Base-by-base conservation (phyloP, 371 early-diverging fungal species). In the Thermomucor indicae-seudaticae region DNA sequence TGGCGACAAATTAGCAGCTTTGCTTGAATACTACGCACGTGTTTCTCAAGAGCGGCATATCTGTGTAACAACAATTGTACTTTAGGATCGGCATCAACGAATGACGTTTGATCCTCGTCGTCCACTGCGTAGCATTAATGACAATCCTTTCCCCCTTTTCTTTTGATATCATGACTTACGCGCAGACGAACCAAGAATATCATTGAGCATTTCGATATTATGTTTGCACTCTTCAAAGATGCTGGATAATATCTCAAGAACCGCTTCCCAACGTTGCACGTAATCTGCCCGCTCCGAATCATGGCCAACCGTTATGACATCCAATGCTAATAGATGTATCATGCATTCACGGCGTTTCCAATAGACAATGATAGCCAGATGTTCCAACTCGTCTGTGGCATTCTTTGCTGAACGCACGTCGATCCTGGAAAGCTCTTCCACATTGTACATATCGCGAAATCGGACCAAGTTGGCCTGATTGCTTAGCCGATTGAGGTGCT, bases 401-500 rank as follows among this genome's bases (percentile, higher is more conserved):
- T 52, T 57, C 23, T 64, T 58, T 3, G 64, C 60, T 14, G 67
- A 43, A 22, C 49, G 40, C 12, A 47, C 8, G 22, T 45, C 35
- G 43, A 16, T 3, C 49, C 30, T 50, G 42, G 32, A 39, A 29
- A 14, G 44, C 49, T 8, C 41, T 6, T 64, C 55, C 10, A 62
- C 39, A 42, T 61, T 67, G 53, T 72, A 75, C 76, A 75, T 70
- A 19, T 65, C 70, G 34, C 62, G 52, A 1, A 75, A 55, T 19
- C 60, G 58, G 6, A 56, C 35, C n/a, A 72, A 25, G 34, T 67
- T 72, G 2, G 32, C 40, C 10, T 43, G 39, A 35, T 75, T 62
- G 14, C 62, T 55, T 8, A 60, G 48, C 8, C 70, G 66, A n/a
- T 58, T 28, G 1, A 70, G 43, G 28, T 53, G 47, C 0, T 46